Base-by-base conservation (phyloP, 2,329 filamentous ascomycete species). In the Torrubiellomyces zombiae region DNA sequence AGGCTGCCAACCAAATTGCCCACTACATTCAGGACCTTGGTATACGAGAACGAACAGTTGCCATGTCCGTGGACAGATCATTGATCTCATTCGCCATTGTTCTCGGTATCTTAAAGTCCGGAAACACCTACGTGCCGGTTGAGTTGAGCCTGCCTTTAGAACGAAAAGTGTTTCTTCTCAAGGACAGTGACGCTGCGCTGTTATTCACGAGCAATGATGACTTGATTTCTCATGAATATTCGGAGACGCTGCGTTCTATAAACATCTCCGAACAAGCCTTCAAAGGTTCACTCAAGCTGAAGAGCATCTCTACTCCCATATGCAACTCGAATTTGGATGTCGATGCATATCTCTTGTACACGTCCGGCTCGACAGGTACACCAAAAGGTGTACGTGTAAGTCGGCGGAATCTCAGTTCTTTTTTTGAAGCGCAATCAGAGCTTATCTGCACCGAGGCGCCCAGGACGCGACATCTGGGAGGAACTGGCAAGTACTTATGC, bases 311-410 rank as follows among this genome's bases (percentile, higher is more conserved):
- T n/a, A n/a, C n/a, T n/a, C n/a, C n/a, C n/a, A n/a, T n/a, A n/a
- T n/a, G n/a, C n/a, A n/a, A n/a, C n/a, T n/a, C n/a, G n/a, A n/a
- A n/a, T n/a, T n/a, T n/a, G 14, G 16, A 4, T 15, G 63, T 30
- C n/a, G 57, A 58, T 6, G 67, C 63, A 37, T 75, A 75, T 39
- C 70, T 67, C 29, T 48, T 75, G 7, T 75, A 75, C 39, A 75
- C 70, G 1, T 71, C 64, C n/a, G 67, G 67, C 16, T 68, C 69
- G 5, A 75, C 70, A 0, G 70, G 71, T n/a, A 67, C 57, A 11
- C 71, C 71, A 0, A 75, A 75, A 38, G 70, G 70, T 10, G 74
- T 69, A 32, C 60, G 71, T 31, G 51, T 75, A 24, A 75, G 72
- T 39, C 25, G 40, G 3, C 10, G 25, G 8, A 31, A 35, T 12